Base-by-base conservation (phyloP, 305 asterid genomes). In the Solanum hybrid region DNA sequence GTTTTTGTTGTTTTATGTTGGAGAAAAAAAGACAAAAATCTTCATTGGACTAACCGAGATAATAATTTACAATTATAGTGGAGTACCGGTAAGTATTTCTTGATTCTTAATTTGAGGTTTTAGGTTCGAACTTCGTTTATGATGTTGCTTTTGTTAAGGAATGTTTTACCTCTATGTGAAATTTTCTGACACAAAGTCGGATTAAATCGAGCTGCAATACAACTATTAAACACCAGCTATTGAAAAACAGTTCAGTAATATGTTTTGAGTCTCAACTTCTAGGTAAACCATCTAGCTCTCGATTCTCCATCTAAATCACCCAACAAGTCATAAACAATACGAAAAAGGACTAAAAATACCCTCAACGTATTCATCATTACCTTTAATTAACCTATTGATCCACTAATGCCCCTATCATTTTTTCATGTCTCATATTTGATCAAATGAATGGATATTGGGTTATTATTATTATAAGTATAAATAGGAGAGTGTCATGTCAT, bases 141-240 rank as follows among this genome's bases (percentile, higher is more conserved):
- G 0, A 29, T 1, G 9, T 73, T 0, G 0, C 5, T 29, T 73
- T 73, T 73, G 3, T 14, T 73, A 29, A 29, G 22, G 5, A 13
- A 0, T 3, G 1, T 29, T 73, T 73, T 13, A 6, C 0, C 6
- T 31, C 1, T 29, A 7, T 14, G 2, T 14, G 6, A 31, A 75
- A 75, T 1, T 75, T 71, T 75, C 6, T 1, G 1, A 0, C 2
- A 14, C 3, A 2, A 29, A 7, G 2, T 7, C 6, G 0, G 1
- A 73, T 29, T 0, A 0, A 6, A 73, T 73, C 0, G 1, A 12
- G 5, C 0, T 4, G 1, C 31, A 1, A 9, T n/a, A 24, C 16
- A 66, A 24, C 3, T 66, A n/a, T 66, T 66, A 0, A n/a, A n/a
- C 29, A 66, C 0, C 14, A 10, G 1, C 1, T 2, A 10, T 9